phyloP scores from a whole-genome alignment of 2,329 filamentous ascomycete species.

The Elsinoe necatrix region DNA sequence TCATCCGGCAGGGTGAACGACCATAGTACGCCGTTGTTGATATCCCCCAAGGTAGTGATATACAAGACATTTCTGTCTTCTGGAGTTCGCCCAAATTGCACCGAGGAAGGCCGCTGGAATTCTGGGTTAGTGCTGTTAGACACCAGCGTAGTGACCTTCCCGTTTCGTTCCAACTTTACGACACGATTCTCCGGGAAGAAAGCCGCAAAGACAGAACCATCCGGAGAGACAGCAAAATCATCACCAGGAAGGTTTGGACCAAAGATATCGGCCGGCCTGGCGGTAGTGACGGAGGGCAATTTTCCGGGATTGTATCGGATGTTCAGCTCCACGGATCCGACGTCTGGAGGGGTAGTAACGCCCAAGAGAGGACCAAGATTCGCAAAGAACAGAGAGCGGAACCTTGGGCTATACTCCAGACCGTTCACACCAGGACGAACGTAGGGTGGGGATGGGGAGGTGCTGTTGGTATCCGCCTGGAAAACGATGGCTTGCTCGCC shows the following conservation, averaged over 20 bases:
- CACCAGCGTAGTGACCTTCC: neutral
- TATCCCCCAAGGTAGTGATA: neutral
- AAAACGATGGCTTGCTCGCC: neutral
- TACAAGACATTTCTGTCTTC: neutral
- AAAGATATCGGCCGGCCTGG: neutral
- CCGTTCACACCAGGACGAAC: neutral
- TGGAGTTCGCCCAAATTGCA: neutral
- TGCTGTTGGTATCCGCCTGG: too few relatives aligned
- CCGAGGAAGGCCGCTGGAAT: neutral
- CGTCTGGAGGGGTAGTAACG: neutral
- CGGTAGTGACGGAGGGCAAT: neutral
- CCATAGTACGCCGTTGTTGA: neutral
- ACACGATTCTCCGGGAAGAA: neutral
- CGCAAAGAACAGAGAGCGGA: neutral
- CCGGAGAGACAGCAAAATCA: neutral
- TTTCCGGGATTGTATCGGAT: neutral
- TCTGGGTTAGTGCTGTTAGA: neutral
- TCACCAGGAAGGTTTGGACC: neutral
- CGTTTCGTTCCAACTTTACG: neutral
- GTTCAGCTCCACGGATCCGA: neutral
- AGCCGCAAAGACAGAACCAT: neutral
- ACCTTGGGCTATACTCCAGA: neutral
- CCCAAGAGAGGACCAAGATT: neutral
- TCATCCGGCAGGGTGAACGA: too few relatives aligned
- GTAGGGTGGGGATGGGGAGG: neutral